Percentiles rank a stretch among this genome's conserved stretches.
Evolutionary conservation across 2,329 filamentous ascomycete species (phyloP).

Genomic region (Aspergillus caelatus): DNA sequence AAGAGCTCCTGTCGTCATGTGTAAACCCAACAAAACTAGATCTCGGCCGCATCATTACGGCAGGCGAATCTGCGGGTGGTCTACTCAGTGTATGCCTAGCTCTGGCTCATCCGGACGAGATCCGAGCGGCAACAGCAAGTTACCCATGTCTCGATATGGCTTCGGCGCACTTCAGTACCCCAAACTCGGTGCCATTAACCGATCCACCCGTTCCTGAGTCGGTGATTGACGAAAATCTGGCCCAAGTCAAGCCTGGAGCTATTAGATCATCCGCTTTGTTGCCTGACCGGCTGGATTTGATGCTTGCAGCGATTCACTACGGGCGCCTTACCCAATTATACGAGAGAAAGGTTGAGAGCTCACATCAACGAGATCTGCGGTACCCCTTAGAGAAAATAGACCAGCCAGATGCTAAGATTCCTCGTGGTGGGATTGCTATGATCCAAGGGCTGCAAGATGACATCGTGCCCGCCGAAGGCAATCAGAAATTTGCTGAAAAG

Average conservation of each 20-base stretch:
- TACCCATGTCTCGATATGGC: slow-evolving; percentile 38
- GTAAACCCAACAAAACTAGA: slow-evolving; percentile 24
- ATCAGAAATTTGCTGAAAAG: slow-evolving; percentile 30
- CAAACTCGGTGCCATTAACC: neutral
- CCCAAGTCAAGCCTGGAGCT: neutral
- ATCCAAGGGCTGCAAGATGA: slow-evolving; percentile 38
- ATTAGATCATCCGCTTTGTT: slow-evolving; percentile 12
- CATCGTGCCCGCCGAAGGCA: slow-evolving; percentile 32
- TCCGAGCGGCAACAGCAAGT: slow-evolving; percentile 31
- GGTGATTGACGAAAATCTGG: slow-evolving; percentile 15
- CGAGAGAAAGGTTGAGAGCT: slow-evolving; percentile 18
- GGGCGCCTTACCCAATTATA: slow-evolving; percentile 22
- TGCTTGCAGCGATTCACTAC: slow-evolving; percentile 22
- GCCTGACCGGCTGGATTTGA: slow-evolving; percentile 18
- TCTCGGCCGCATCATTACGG: slow-evolving; percentile 26
- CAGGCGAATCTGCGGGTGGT: slow-evolving; percentile 37
- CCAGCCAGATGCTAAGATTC: slow-evolving; percentile 23
- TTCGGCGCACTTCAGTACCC: slow-evolving; percentile 18
- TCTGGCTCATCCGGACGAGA: slow-evolving; percentile 29
- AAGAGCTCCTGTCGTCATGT: slow-evolving; percentile 12
- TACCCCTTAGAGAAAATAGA: slow-evolving; percentile 36
- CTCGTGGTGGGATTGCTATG: slow-evolving; percentile 34
- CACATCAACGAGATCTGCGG: slow-evolving; percentile 14
- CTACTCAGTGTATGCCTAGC: slow-evolving; percentile 30
- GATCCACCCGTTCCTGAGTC: slow-evolving; percentile 11